A percentile compares a stretch with the other conserved stretches of the same genome.
Conservation (phyloP, 2,329 filamentous ascomycete genomes). For the Aspergillus sp. region DNA sequence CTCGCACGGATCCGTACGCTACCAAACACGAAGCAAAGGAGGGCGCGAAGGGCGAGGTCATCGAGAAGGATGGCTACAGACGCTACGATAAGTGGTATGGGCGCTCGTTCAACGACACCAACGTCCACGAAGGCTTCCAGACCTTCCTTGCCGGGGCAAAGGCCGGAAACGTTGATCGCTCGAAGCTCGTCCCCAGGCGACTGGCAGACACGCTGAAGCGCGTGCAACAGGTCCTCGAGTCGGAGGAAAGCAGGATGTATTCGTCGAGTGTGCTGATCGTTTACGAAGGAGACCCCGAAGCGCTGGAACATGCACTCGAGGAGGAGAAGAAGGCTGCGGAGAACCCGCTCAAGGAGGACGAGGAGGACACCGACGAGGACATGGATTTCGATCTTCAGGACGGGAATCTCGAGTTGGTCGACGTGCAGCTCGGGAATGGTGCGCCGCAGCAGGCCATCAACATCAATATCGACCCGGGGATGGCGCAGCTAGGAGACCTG, state of each 20-base stretch:
- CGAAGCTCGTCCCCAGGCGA: conserved; percentile 34
- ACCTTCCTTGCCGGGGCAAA: conserved; percentile 45
- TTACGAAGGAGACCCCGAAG: conserved; percentile 54
- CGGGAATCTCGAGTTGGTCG: conserved; percentile 21
- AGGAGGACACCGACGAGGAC: conserved; percentile 18
- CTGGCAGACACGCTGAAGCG: conserved; percentile 33
- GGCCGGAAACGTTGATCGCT: conserved; percentile 32
- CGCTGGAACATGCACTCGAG: conserved; percentile 42
- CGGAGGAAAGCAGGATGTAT: conserved; percentile 58
- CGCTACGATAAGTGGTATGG: conserved; percentile 60
- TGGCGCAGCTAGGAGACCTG: conserved; percentile 37
- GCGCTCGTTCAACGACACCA: conserved; percentile 46
- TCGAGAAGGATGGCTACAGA: conserved; percentile 45
- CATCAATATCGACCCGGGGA: conserved; percentile 26
- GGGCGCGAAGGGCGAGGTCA: conserved; percentile 32
- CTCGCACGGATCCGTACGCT: conserved; percentile 24
- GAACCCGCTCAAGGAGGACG: conserved; percentile 21
- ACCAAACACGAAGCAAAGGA: conserved; percentile 39
- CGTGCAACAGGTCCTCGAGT: conserved; percentile 42
- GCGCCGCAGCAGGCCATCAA: conserved; percentile 24
- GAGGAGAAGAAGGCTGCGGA: conserved; percentile 31
- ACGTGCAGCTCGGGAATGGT: conserved; percentile 21
- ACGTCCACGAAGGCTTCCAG: conserved; percentile 49
- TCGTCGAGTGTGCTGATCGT: conserved; percentile 56
- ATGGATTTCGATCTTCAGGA: conserved; percentile 22